Base-by-base conservation (phyloP, 345 rosid genomes). In the Cardamine resedifolia region DNA sequence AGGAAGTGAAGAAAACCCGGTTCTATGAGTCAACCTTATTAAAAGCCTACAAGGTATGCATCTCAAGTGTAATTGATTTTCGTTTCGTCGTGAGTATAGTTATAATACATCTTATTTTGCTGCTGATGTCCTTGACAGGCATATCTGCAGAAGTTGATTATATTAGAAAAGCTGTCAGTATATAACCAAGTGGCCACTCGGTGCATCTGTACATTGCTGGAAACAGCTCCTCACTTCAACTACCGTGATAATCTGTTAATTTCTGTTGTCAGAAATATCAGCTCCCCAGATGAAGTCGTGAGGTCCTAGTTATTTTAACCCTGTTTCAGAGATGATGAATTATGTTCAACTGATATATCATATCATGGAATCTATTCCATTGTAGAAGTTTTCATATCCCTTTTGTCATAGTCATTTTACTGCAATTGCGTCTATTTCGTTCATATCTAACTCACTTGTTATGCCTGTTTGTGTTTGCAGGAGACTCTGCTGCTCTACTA, bases 141-240 rank as follows among this genome's bases (percentile, higher is more conserved):
- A 41, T 95, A 84, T 73, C 86, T 95, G 80, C 92, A 82, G 71
- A 92, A 78, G 85, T 66, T 95, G 83, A 69, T 85, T 47, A 71
- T 64, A 15, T 71, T 85, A 30, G 90, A 88, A 73, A 87, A 83
- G 66, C 84, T 74, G 59, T 16, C 91, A 57, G 74, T 73, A 31
- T 95, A 81, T 78, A 84, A 81, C 71, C 92, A 83, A 72, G 86
- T 84, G 66, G 92, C 81, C 18, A 81, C 86, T 51, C 88, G 96
- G 61, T 90, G 99, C 69, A 50, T 90, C 58, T 91, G 92, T 77
- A 73, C 78, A 43, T 83, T 95, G 83, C 90, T 95, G 60, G 98
- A 91, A 33, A 84, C 97, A 61, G 89, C 71, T 78, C 96, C 96
- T 21, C 96, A 95, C 85, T 95, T 95, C 81, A 91, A 95, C 84